phyloP scores from a whole-genome alignment of 2,329 filamentous ascomycete genomes.

The Aureobasidium vineae region DNA sequence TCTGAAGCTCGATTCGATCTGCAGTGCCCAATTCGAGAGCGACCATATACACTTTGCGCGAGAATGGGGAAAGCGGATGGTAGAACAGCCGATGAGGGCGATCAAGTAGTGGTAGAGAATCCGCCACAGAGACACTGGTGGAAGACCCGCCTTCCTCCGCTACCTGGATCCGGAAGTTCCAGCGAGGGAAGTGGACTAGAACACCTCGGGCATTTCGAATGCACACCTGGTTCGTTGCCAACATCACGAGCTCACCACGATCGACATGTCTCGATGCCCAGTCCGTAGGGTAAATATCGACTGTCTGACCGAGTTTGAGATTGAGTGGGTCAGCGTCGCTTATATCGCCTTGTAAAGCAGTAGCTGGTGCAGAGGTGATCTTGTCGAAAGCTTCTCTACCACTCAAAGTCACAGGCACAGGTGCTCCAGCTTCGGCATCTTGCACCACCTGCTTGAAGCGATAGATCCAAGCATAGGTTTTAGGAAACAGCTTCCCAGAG shows the following conservation, averaged over 20 bases:
- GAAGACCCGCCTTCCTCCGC: background rate
- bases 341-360: background rate
- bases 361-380: constrained; percentile 49
- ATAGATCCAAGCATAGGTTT: constrained; percentile 62
- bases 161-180: constrained; percentile 53
- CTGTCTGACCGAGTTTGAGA: constrained; percentile 53
- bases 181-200: constrained; percentile 61
- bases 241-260: constrained; percentile 53
- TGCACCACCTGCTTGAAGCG: constrained; percentile 57
- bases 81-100: constrained; percentile 6
- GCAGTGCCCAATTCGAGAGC: constrained; percentile 1
- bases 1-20: constrained; percentile 13
- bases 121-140: background rate
- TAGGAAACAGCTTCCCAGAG: constrained; percentile 55
- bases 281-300: constrained; percentile 63
- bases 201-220: constrained; percentile 49
- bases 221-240: constrained; percentile 57
- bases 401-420: constrained; percentile 47
- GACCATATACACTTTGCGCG: constrained; percentile 16
- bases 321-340: constrained; percentile 51
- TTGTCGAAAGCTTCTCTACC: constrained; percentile 55
- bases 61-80: constrained; percentile 1
- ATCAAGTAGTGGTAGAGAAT: background rate
- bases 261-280: constrained; percentile 60
- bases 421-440: constrained; percentile 43